Base-by-base conservation (phyloP, 352 stramenopile genomes). In the Phytophthora quininea region DNA sequence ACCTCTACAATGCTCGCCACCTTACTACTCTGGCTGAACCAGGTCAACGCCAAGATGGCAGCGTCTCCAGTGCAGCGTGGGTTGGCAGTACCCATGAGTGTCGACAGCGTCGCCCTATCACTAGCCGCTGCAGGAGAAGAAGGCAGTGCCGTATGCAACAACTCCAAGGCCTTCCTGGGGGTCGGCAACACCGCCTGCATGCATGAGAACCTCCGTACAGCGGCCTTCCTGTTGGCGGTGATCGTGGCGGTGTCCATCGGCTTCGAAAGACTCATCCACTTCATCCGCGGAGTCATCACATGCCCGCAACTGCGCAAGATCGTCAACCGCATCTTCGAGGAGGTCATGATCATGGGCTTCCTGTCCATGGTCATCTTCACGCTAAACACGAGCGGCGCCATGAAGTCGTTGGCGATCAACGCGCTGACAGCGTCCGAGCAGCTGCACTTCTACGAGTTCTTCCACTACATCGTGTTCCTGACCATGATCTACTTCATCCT, bases 381-480 rank as follows among this genome's bases (percentile, higher is more conserved):
- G 45, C 78, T 95, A 69, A 94, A 96, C 73, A 93, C 86, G 9
- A 93, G 82, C 50, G 88, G 86, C 9, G 72, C 85, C 29, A 73
- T 95, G 57, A 69, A 77, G 52, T 77, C 80, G 14, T 76, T 93
- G 6, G 67, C 76, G 24, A 57, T 82, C 9, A 69, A 84, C 47
- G 43, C 75, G 0, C 77, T 96, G 42, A 82, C 83, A 3, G 54
- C 60, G 4, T 72, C 71, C 1, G 83, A 93, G 55, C 81, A 90
- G 54, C 84, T 96, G 12, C 88, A 95, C 62, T 91, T 96, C 55
- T 92, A 93, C 74, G 88, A 96, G 67, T 95, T 96, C 56, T 96
- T 96, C 77, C 88, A 96, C 79, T 96, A 96, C 57, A 82, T 96
- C 32, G 85, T 96, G 46, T 96, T 96, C 61, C 74, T 96, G 19